A percentile compares a stretch with the other conserved stretches of the same genome.
These are phyloP conservation scores for Psilocybe cubensis DNA, from an alignment of 768 basidiomycete genomes.

Conservation along the genomic window DNA sequence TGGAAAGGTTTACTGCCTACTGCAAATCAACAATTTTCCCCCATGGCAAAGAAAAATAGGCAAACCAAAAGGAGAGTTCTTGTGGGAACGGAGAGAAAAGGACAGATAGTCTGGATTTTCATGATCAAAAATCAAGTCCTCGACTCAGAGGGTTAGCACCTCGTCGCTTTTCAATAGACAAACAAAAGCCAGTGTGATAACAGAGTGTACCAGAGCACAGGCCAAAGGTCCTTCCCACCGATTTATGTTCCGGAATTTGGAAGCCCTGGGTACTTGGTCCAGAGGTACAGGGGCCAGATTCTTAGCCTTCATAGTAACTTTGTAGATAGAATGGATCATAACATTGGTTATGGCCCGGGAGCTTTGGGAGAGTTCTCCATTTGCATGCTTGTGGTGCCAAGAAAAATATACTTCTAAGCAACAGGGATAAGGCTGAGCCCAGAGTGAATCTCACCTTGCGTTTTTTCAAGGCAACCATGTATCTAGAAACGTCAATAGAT, in stretches of 20 bases:
- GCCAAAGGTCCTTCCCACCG: conserved; percentile 31
- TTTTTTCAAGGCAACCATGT: conserved; percentile 17
- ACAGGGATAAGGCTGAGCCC: background rate
- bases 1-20: conserved; percentile 17
- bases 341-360: no score
- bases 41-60: background rate
- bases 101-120: background rate
- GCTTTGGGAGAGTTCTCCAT: conserved; percentile 14
- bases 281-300: no score
- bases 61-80: conserved; percentile 13
- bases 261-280: conserved; percentile 3
- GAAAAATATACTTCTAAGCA: background rate
- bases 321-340: no score
- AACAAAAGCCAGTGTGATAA: conserved; percentile 31
- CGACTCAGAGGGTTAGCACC: conserved; percentile 7
- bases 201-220: conserved; percentile 27
- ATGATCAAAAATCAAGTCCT: conserved; percentile 6
- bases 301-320: no score
- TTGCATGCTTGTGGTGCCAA: conserved; percentile 6
- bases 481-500: conserved; percentile 13
- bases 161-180: conserved; percentile 16
- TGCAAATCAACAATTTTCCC: background rate
- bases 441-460: conserved; percentile 5
- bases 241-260: background rate
- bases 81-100: conserved; percentile 11